These are phyloP conservation scores for Alisma plantagoaquatica DNA, from an alignment of 106 monocot genomes.

Conservation along the genomic window DNA sequence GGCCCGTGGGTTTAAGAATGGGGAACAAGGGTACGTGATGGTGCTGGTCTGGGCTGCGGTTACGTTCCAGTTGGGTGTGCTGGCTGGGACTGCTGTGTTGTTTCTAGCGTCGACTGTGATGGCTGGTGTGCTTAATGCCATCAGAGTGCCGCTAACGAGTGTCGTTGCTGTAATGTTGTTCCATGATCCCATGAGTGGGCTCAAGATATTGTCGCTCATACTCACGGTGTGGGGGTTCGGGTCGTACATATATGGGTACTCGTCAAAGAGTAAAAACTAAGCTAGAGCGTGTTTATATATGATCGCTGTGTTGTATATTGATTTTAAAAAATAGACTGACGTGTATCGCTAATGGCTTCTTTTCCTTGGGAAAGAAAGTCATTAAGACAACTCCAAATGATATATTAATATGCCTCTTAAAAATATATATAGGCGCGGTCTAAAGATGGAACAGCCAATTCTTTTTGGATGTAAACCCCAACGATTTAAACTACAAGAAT, in stretches of 20 bases:
- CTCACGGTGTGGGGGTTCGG: conserved; percentile 90
- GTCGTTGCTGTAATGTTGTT: conserved; percentile 71
- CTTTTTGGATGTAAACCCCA: too few relatives aligned
- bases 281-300: too few relatives aligned
- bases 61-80: conserved; percentile 81
- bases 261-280: too few relatives aligned
- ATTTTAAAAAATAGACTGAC: too few relatives aligned
- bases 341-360: too few relatives aligned
- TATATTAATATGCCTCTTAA: too few relatives aligned
- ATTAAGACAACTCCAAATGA: too few relatives aligned
- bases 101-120: conserved; percentile 88
- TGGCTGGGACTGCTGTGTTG: conserved; percentile 72
- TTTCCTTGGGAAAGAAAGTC: too few relatives aligned
- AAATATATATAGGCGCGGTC: too few relatives aligned
- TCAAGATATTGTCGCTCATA: conserved; percentile 77
- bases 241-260: conserved; percentile 68
- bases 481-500: too few relatives aligned
- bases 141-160: conserved; percentile 81
- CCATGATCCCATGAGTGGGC: conserved; percentile 87
- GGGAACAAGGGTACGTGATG: conserved; percentile 46
- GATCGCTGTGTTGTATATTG: too few relatives aligned
- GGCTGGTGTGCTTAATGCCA: conserved; percentile 89
- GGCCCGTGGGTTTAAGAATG: conserved; percentile 44
- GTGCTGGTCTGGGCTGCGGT: conserved; percentile 74
- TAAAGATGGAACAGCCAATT: too few relatives aligned